Percentiles rank a stretch among this genome's conserved stretches.
phyloP scores from a whole-genome alignment of 1,139 yeast genomes.

The Geotrichum candidum region DNA sequence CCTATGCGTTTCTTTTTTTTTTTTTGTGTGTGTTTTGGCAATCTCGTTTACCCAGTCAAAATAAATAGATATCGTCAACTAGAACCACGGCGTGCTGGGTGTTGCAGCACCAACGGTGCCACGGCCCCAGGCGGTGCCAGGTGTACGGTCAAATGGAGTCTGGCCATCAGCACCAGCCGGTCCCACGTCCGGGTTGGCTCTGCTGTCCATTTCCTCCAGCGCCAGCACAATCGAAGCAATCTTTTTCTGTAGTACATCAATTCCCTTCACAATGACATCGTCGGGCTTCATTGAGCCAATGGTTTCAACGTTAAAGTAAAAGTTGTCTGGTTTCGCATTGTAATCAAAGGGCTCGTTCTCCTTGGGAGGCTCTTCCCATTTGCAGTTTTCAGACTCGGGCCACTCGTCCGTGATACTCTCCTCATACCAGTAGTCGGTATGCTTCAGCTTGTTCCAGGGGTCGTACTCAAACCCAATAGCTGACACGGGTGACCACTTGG shows the following conservation, averaged over 20 bases:
- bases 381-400: constrained; percentile 85
- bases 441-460: constrained; percentile 97
- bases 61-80: background rate
- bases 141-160: constrained; percentile 16
- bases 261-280: constrained; percentile 79
- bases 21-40: background rate
- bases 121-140: constrained; percentile 11
- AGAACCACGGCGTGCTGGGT: background rate
- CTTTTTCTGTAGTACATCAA: constrained; percentile 79
- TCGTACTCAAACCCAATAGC: constrained; percentile 98
- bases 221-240: constrained; percentile 86
- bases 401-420: constrained; percentile 84
- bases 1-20: background rate
- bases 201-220: constrained; percentile 44
- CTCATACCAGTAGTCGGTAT: constrained; percentile 95
- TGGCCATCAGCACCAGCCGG: constrained; percentile 10
- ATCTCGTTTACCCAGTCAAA: background rate
- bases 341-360: constrained; percentile 86
- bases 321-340: constrained; percentile 71
- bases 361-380: constrained; percentile 93
- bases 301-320: constrained; percentile 85
- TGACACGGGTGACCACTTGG: constrained; percentile 96
- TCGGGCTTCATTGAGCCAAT: constrained; percentile 85
- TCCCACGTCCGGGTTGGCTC: constrained; percentile 1
- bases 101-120: constrained; percentile 1